Base-by-base conservation (phyloP, 176 grass and related monocot genomes). In the Aegilops sharonensis region DNA sequence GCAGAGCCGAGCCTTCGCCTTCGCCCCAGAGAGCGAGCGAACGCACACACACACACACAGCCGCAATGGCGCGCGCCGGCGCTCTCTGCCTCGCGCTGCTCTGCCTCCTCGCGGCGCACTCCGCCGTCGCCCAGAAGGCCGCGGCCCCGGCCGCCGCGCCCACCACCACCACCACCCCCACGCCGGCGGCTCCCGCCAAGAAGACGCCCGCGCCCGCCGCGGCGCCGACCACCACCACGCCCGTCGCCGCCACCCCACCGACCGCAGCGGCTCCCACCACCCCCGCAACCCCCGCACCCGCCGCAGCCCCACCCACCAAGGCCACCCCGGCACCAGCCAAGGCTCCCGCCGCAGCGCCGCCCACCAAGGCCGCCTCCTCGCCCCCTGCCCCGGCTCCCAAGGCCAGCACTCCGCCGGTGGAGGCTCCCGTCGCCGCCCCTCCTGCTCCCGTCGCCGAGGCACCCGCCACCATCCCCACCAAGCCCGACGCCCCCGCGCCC, bases 41-140 rank as follows among this genome's bases (percentile, higher is more conserved):
- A 2, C 39, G 39, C 64, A 4, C 52, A 59, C 52, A 59, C 52
- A 59, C 52, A 59, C 60, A 27, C 0, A 15, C 81, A 14, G 5
- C 68, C 2, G 35, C 85, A 75, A 92, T 92, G 91, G 91, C 83
- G 48, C 84, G 91, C 74, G 83, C 80, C 68, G 79, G 61, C 39
- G 80, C 40, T 17, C 68, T 92, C 80, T 92, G 80, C 80, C 42
- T 92, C 68, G 91, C 84, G 68, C 87, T 92, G 9, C 80, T 92
- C 50, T 92, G 91, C 87, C 71, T 91, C 29, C 24, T 91, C 13
- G 82, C 82, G 9, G 86, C 86, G 31, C 77, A 85, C 81, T 84
- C 87, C 23, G 61, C 91, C 75, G 37, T 48, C 3, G 87, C 84
- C 10, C 84, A 89, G 89, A 91, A 87, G 11, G 8, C 90, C 35